Percentiles rank a stretch among this genome's conserved stretches.
phyloP scores from a whole-genome alignment of 495 filamentous ascomycete species.

The Durotheca rogersii region DNA sequence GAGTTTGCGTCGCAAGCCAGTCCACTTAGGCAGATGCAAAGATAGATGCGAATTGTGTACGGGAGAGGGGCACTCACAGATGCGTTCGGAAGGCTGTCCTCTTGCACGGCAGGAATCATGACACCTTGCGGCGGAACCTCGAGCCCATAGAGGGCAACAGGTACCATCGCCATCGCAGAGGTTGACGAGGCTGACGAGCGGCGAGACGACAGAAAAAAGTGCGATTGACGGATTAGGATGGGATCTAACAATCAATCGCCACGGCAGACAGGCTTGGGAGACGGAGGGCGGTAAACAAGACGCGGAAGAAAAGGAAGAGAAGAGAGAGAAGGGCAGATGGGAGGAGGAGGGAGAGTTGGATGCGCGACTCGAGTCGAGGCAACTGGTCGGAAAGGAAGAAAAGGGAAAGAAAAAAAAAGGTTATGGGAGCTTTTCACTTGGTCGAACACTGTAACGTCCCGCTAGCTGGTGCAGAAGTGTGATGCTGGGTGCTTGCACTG shows the following conservation, averaged over 20 bases:
- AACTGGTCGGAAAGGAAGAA: slow-evolving; percentile 22
- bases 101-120: slow-evolving; percentile 62
- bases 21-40: neutral
- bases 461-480: slow-evolving; percentile 12
- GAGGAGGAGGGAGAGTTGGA: slow-evolving; percentile 17
- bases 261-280: neutral
- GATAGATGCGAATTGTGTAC: neutral
- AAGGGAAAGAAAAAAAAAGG: slow-evolving; percentile 30
- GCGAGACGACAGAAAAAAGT: neutral
- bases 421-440: slow-evolving; percentile 4
- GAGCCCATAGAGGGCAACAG: slow-evolving; percentile 86
- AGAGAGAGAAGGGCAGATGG: neutral
- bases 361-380: slow-evolving; percentile 30
- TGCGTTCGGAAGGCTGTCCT: slow-evolving; percentile 44
- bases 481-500: slow-evolving; percentile 3
- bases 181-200: slow-evolving; percentile 10
- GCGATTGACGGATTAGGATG: neutral
- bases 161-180: slow-evolving; percentile 50
- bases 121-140: slow-evolving; percentile 78
- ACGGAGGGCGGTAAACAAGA: neutral
- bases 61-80: slow-evolving; percentile 62
- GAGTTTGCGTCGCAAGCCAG: neutral
- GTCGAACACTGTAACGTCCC: neutral
- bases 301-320: neutral
- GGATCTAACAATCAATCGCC: neutral